These are phyloP conservation scores for Paecilomyces sp. DNA, from an alignment of 2,329 filamentous ascomycete species.

Conservation along the genomic window DNA sequence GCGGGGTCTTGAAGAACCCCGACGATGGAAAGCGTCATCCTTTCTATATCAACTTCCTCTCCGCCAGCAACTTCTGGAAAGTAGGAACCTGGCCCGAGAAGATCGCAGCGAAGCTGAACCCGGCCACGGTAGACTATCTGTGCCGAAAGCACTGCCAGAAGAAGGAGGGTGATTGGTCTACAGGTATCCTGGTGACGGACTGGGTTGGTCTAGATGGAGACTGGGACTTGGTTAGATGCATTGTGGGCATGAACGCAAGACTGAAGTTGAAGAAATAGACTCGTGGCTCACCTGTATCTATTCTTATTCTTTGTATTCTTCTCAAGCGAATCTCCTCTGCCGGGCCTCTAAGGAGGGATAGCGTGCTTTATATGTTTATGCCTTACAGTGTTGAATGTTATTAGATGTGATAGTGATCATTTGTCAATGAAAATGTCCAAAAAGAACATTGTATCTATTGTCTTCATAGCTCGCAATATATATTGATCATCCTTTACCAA, in stretches of 20 bases:
- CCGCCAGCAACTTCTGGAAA: slow-evolving; percentile 91
- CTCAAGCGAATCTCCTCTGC: neutral
- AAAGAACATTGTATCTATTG: slow-evolving; percentile 3
- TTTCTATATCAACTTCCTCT: slow-evolving; percentile 85
- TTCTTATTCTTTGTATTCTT: slow-evolving; percentile 3
- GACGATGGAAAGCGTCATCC: slow-evolving; percentile 48
- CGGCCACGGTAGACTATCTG: slow-evolving; percentile 57
- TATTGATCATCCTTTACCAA: neutral
- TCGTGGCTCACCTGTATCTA: neutral
- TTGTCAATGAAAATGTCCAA: neutral
- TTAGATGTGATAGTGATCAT: neutral
- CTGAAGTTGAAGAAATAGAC: slow-evolving; percentile 29
- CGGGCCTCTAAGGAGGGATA: neutral
- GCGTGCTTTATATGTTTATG: neutral
- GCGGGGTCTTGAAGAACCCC: slow-evolving; percentile 27
- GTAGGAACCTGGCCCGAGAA: slow-evolving; percentile 86
- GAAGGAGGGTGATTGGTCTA: slow-evolving; percentile 61
- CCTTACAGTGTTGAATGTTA: neutral
- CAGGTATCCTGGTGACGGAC: slow-evolving; percentile 85
- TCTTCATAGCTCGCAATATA: slow-evolving; percentile 1
- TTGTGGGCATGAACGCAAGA: slow-evolving; percentile 84
- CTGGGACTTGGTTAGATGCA: slow-evolving; percentile 82
- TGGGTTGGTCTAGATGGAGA: slow-evolving; percentile 83
- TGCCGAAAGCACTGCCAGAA: slow-evolving; percentile 46
- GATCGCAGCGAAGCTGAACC: slow-evolving; percentile 82